Evolutionary conservation across 192 early-diverging fungal species (phyloP).

Genomic region (Coemansia furcata): DNA sequence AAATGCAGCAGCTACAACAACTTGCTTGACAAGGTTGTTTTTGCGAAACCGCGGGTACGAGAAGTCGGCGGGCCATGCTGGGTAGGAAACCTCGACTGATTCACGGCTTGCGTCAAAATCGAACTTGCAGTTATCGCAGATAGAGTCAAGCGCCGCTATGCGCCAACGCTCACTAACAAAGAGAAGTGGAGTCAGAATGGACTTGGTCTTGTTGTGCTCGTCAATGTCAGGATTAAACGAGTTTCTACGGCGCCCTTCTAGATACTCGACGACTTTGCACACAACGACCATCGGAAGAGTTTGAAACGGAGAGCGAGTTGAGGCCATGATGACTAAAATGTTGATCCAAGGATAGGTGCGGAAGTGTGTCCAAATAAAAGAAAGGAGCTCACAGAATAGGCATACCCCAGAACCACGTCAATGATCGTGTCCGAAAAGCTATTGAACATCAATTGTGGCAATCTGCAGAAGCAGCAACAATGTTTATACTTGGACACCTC

Average conservation of each 20-base stretch:
- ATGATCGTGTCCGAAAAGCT: too few species aligned
- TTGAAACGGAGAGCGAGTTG: neutral
- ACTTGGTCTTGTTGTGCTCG: neutral
- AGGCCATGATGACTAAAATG: neutral
- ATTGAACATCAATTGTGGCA: too few species aligned
- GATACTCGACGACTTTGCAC: neutral
- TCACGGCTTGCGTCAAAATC: neutral
- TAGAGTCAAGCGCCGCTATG: neutral
- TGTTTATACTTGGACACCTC: neutral
- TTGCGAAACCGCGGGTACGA: neutral
- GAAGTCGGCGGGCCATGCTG: neutral
- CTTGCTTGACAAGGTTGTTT: neutral
- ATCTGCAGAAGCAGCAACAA: too few species aligned
- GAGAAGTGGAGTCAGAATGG: neutral
- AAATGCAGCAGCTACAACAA: neutral
- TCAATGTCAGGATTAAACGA: neutral
- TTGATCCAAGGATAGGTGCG: neutral
- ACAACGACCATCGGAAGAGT: neutral
- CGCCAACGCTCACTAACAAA: neutral
- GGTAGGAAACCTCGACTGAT: neutral
- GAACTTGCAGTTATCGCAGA: neutral
- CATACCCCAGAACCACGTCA: too few species aligned
- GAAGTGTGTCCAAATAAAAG: too few species aligned
- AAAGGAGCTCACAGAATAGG: too few species aligned
- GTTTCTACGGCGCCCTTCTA: neutral